A percentile compares a stretch with the other conserved stretches of the same genome.
Evolutionary conservation across 2,329 filamentous ascomycete genomes (phyloP).

Genomic region (Chrysoporthe austroafricana): DNA sequence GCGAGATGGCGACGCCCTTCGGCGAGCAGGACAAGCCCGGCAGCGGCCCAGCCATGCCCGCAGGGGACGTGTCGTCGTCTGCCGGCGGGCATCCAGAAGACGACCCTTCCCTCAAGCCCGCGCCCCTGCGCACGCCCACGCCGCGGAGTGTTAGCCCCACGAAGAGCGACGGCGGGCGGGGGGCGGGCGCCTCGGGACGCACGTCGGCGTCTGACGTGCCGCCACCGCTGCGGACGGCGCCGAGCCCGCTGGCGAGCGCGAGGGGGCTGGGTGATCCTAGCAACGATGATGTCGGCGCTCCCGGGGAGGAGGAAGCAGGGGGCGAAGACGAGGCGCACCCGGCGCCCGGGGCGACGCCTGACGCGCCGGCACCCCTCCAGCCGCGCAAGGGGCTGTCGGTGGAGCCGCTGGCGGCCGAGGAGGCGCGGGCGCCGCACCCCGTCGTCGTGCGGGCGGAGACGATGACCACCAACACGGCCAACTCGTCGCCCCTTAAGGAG

Average conservation of each 20-base stretch:
- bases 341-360: slow-evolving; percentile 27
- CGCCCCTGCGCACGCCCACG: slow-evolving; percentile 23
- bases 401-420: slow-evolving; percentile 36
- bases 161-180: slow-evolving; percentile 13
- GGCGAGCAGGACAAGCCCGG: slow-evolving; percentile 2
- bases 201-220: slow-evolving; percentile 17
- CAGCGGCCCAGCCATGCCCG: slow-evolving; percentile 5
- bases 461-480: slow-evolving; percentile 51
- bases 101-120: slow-evolving; percentile 19
- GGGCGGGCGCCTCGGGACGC: slow-evolving; percentile 3
- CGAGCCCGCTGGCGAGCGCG: slow-evolving; percentile 2
- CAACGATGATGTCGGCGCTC: neutral
- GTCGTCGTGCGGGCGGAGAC: slow-evolving; percentile 49
- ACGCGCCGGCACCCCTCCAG: slow-evolving; percentile 51
- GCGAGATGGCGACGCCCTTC: slow-evolving; percentile 27
- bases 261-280: neutral
- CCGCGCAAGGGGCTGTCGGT: slow-evolving; percentile 38
- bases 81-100: slow-evolving; percentile 23
- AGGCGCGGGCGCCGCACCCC: slow-evolving; percentile 40
- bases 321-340: slow-evolving; percentile 18
- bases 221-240: slow-evolving; percentile 15
- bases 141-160: slow-evolving; percentile 18
- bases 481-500: slow-evolving; percentile 63
- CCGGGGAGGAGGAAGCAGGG: neutral
- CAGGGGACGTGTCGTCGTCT: slow-evolving; percentile 22